Evolutionary conservation across 495 filamentous ascomycete species (phyloP).

Genomic region (Cercophora samala): DNA sequence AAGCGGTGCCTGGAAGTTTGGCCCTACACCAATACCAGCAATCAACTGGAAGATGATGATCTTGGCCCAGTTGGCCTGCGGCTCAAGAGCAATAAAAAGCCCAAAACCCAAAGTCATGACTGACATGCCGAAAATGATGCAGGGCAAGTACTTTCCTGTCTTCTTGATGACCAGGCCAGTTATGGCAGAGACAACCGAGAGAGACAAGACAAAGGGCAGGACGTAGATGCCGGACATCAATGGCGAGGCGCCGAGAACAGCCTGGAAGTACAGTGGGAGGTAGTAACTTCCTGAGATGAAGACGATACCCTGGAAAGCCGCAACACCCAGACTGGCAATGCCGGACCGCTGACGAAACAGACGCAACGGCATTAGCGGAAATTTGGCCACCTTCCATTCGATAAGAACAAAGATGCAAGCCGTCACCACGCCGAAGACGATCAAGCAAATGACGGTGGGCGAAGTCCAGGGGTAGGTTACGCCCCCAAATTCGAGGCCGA

Average conservation of each 20-base stretch:
- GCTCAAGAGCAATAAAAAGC: conserved; percentile 58
- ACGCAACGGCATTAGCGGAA: conserved; percentile 71
- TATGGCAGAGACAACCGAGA: conserved; percentile 61
- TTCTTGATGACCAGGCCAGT: conserved; percentile 72
- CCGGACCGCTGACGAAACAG: conserved; percentile 62
- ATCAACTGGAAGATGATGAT: conserved; percentile 62
- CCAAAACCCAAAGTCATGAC: conserved; percentile 64
- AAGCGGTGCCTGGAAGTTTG: conserved; percentile 70
- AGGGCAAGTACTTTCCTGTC: conserved; percentile 56
- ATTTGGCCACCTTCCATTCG: conserved; percentile 69
- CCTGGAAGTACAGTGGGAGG: conserved; percentile 76
- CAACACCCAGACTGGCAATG: conserved; percentile 54
- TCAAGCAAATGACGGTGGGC: conserved; percentile 69
- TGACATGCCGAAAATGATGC: conserved; percentile 55
- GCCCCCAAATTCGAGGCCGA: conserved; percentile 77
- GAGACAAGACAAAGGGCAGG: conserved; percentile 66
- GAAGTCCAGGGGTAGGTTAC: conserved; percentile 73
- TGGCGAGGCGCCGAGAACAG: conserved; percentile 67
- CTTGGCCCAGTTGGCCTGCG: conserved; percentile 52
- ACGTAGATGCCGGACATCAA: conserved; percentile 77
- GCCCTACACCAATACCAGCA: conserved; percentile 62
- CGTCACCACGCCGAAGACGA: conserved; percentile 69
- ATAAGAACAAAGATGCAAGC: conserved; percentile 60
- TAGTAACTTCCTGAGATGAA: conserved; percentile 75
- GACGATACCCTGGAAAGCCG: conserved; percentile 65